Evolutionary conservation across 208 protist species (phyloP).

Genomic region (Balamuthia mandrillaris): DNA sequence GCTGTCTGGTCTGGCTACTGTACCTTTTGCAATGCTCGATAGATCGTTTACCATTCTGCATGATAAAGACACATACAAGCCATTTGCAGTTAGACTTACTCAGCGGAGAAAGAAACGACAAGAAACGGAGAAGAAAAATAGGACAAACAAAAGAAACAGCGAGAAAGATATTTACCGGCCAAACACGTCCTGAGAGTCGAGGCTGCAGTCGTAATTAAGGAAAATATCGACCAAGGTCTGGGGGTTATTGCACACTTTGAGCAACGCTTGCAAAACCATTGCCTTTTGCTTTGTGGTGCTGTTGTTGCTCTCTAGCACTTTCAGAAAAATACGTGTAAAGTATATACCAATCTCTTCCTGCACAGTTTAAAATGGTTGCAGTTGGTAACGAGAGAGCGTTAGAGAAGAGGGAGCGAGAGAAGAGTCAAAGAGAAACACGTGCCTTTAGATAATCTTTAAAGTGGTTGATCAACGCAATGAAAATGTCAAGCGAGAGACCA

Average conservation of each 20-base stretch:
- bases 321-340: constrained; percentile 88
- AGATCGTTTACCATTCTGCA: constrained; percentile 85
- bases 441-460: constrained; percentile 87
- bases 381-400: not conserved
- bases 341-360: constrained; percentile 82
- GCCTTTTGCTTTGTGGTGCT: constrained; percentile 82
- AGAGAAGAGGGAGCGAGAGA: not conserved
- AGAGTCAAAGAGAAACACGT: not conserved
- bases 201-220: constrained; percentile 97
- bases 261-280: constrained; percentile 64
- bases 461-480: constrained; percentile 77
- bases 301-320: constrained; percentile 81
- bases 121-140: constrained; percentile 39
- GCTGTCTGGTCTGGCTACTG: not conserved
- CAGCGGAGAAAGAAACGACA: too few relatives aligned
- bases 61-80: too few relatives aligned
- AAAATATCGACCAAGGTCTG: constrained; percentile 91
- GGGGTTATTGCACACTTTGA: constrained; percentile 74
- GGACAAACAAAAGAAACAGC: constrained; percentile 60
- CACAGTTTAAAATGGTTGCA: not conserved
- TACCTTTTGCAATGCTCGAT: constrained; percentile 62
- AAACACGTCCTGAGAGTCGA: constrained; percentile 86
- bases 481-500: constrained; percentile 83
- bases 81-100: constrained; percentile 99
- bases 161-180: constrained; percentile 77